Base-by-base conservation (phyloP, 352 stramenopile species). In the Globisporangium okanoganense region DNA sequence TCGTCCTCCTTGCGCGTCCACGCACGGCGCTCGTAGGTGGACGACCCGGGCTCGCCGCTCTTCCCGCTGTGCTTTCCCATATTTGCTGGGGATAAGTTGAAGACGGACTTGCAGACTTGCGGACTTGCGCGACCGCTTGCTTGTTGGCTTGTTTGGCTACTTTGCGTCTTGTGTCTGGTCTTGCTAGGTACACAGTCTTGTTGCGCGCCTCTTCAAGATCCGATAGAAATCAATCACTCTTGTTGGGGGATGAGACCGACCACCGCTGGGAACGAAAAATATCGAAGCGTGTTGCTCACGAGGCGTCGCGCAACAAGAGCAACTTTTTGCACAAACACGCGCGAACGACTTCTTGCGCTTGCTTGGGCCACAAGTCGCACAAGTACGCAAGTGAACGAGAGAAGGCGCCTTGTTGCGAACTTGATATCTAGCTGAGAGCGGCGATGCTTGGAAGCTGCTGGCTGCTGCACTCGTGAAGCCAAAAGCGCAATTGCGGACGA, bases 1-100 rank as follows among this genome's bases (percentile, higher is more conserved):
- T 94, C 85, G 64, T 94, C 85, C 62, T 94, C 85, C 56, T 94
- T 91, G 49, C 85, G 81, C 43, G 85, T 94, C 85, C 85, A 94
- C 20, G 85, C 85, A 31, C 85, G 79, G 27, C 85, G 82, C 61
- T 94, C 85, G 74, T 94, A 94, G 25, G 82, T 88, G 7, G 84
- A 91, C 9, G 82, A 90, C 10, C 81, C 79, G 25, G 61, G 63
- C 22, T 69, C 63, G 22, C 62, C 48, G 66, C 72, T 79, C 60
- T 75, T 83, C 27, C 62, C 65, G 29, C 60, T 50, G 16, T 83
- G 64, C 64, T 90, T 93, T 22, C 73, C 72, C 82, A 88, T 91
- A n/a, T 12, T 67, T 48, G 44, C 16, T n/a, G 40, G 14, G 4
- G 35, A 41, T 41, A 20, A 20, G 33, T 52, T 48, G 14, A 16